Evolutionary conservation across 2,329 filamentous ascomycete species (phyloP).

Genomic region (Aureobasidium melanogenum): DNA sequence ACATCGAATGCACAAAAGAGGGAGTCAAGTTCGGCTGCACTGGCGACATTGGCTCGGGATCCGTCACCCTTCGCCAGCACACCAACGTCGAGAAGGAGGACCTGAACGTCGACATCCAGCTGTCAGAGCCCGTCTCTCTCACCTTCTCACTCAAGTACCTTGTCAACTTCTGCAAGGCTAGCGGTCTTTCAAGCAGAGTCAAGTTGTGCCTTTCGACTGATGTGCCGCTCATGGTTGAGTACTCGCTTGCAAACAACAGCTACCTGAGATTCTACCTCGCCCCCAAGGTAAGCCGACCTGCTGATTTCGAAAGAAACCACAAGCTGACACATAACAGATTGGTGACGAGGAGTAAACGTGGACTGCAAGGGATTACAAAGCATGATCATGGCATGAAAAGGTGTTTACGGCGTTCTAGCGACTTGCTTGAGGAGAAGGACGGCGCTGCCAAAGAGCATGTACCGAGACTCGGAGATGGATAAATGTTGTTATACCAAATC

Average conservation of each 20-base stretch:
- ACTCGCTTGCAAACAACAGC: constrained; percentile 68
- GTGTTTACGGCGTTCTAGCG: constrained; percentile 11
- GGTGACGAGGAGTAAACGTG: constrained; percentile 52
- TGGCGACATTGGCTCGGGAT: constrained; percentile 92
- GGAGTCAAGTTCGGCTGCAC: constrained; percentile 90
- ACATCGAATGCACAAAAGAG: constrained; percentile 94
- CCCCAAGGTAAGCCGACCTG: constrained; percentile 64
- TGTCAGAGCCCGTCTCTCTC: constrained; percentile 84
- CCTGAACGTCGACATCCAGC: constrained; percentile 76
- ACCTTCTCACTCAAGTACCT: constrained; percentile 99
- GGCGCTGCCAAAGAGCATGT: background rate
- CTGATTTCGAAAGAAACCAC: background rate
- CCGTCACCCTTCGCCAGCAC: constrained; percentile 84
- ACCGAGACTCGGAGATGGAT: background rate
- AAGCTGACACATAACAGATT: constrained; percentile 49
- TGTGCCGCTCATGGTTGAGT: constrained; percentile 93
- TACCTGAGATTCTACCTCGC: constrained; percentile 96
- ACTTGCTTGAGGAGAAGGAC: background rate
- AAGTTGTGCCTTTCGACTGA: constrained; percentile 93
- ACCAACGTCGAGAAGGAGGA: constrained; percentile 83
- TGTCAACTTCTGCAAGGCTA: constrained; percentile 99
- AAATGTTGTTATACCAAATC: constrained; percentile 7
- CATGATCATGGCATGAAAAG: constrained; percentile 8
- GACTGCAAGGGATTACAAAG: background rate
- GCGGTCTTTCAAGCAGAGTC: constrained; percentile 69